phyloP scores from a whole-genome alignment of 805 yeast genomes.

The Wickerhamomyces tratensis region DNA sequence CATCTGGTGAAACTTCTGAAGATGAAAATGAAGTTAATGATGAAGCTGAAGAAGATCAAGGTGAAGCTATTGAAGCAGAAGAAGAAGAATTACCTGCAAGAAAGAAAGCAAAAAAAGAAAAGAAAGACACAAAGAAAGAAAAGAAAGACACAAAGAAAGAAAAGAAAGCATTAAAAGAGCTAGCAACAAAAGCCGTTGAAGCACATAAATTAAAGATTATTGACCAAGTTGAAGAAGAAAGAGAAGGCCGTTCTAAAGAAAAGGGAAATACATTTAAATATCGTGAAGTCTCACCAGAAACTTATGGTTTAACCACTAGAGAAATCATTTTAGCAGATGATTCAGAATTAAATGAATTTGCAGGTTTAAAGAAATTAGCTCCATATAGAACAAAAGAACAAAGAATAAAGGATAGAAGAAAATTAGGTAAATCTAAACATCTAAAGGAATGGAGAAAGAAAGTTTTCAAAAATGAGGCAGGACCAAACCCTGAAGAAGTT shows the following conservation, averaged over 20 bases:
- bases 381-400: constrained; percentile 77
- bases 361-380: constrained; percentile 88
- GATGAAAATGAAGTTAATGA: constrained; percentile 20
- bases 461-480: constrained; percentile 59
- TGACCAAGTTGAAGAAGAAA: constrained; percentile 58
- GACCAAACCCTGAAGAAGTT: constrained; percentile 18
- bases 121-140: constrained; percentile 49
- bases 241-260: constrained; percentile 46
- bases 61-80: constrained; percentile 26
- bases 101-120: constrained; percentile 48
- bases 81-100: constrained; percentile 34
- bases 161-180: constrained; percentile 47
- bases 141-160: constrained; percentile 53
- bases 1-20: constrained; percentile 31
- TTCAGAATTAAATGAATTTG: constrained; percentile 68
- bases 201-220: constrained; percentile 53
- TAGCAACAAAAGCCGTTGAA: constrained; percentile 75
- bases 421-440: constrained; percentile 73
- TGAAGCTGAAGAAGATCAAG: constrained; percentile 16
- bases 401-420: constrained; percentile 69
- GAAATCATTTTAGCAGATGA: constrained; percentile 92
- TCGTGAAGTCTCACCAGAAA: constrained; percentile 91
- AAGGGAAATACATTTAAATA: constrained; percentile 58
- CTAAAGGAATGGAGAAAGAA: constrained; percentile 85
- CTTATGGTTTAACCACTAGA: constrained; percentile 75